Evolutionary conservation across 169 alveolate species (phyloP), one percentile per base, ranked within the genome.

Genomic region (Fabrea salina): DNA sequence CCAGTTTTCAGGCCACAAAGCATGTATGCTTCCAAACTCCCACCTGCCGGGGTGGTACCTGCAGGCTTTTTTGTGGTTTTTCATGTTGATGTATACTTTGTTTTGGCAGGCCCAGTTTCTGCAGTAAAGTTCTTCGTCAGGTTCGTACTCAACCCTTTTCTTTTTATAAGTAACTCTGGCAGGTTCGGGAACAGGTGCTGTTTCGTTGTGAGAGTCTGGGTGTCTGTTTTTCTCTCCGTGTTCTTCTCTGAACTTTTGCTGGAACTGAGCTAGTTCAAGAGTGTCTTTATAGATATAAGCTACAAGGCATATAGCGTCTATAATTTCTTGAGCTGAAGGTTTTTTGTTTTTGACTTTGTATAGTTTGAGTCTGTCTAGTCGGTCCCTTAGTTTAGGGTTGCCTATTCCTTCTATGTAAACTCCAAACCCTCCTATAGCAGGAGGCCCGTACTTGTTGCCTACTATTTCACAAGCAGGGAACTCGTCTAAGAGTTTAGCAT

Each of bases 1-100:
- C 95, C 97, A 93, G 49, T 92, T 86, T 84, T 93, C 95, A 30
- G 97, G 97, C 97, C 97, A 93, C 51, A 87, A 71, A 1, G 95
- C 97, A 67, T 88, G 87, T 64, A 80, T 86, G 33, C 94, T 86
- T 27, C 97, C 95, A 67, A 93, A 90, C 78, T 90, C 93, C 79
- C 87, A 93, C 30, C 86, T 72, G 4, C 95, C 95, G 30, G 94
- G 93, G 67, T 93, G 97, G 78, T 93, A 88, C 33, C 50, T 72
- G 67, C 97, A 93, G 25, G 82, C 57, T 50, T 85, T 82, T 13
- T 86, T 70, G n/a, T 75, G 81, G 79, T 89, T 88, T 44, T 68
- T 82, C 51, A 86, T 89, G 53, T 86, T 85, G 0, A 57, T 70
- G 74, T 75, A 90, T 54, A 87, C 91, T 57, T 87, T 83, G 35